These are phyloP conservation scores for Filobasidium uniguttulatum DNA, from an alignment of 1,284 basidiomycete species.

Conservation along the genomic window DNA sequence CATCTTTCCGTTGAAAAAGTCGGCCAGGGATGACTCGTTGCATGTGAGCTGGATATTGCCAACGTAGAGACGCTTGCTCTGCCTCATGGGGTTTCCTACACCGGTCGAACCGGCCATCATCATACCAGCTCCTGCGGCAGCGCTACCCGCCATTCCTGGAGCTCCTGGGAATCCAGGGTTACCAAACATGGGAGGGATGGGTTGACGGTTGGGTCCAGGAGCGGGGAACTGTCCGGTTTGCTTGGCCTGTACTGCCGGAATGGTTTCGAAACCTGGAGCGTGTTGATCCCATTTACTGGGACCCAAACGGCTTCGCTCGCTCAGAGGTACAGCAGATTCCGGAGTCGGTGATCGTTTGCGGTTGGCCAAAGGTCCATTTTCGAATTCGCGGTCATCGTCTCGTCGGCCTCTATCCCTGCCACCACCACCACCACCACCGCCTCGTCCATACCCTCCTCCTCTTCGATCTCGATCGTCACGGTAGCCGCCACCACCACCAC, in stretches of 20 bases:
- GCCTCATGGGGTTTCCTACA: constrained; percentile 72
- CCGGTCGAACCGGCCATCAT: constrained; percentile 34
- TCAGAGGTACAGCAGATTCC: constrained; percentile 63
- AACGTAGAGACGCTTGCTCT: constrained; percentile 87
- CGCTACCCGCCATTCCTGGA: constrained; percentile 4
- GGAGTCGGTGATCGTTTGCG: constrained; percentile 82
- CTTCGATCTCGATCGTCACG: constrained; percentile 13
- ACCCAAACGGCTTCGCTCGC: constrained; percentile 69
- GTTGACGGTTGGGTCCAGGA: constrained; percentile 17
- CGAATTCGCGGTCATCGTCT: constrained; percentile 37
- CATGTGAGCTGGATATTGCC: constrained; percentile 86
- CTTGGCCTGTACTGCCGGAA: constrained; percentile 89
- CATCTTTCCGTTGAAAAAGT: constrained; percentile 95
- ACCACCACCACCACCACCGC: constrained; percentile 27
- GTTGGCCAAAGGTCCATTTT: constrained; percentile 46
- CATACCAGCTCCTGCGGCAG: constrained; percentile 52
- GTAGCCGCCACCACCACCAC: constrained; percentile 1
- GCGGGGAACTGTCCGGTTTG: constrained; percentile 50
- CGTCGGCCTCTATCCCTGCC: constrained; percentile 35
- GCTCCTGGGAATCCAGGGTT: constrained; percentile 49
- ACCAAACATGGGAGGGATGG: constrained; percentile 39
- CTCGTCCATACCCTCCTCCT: constrained; percentile 11
- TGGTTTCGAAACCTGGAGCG: constrained; percentile 87
- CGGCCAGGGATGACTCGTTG: constrained; percentile 73
- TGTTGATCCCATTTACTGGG: constrained; percentile 85